phyloP scores from a whole-genome alignment of 305 asterid genomes.

The Fraxinus angustifolia region DNA sequence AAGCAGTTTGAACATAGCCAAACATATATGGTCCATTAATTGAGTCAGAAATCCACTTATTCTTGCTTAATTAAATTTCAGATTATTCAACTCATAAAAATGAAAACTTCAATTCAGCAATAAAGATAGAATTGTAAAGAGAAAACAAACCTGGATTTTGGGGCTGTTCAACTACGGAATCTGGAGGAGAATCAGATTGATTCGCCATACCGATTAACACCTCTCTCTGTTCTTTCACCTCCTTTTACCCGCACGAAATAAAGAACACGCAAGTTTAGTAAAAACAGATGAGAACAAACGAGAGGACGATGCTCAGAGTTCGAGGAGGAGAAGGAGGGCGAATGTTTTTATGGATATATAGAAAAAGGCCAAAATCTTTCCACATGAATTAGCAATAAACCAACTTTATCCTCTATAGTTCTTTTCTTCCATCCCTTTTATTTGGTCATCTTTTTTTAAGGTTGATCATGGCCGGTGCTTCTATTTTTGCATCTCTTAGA shows the following conservation, averaged over 20 bases:
- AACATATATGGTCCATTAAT: neutral
- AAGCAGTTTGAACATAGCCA: neutral
- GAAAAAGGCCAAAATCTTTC: neutral
- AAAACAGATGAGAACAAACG: neutral
- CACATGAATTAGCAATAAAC: neutral
- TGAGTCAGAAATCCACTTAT: constrained; percentile 8
- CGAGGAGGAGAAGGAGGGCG: neutral
- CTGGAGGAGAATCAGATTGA: constrained; percentile 38
- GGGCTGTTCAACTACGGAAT: constrained; percentile 33
- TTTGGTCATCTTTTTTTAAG: neutral
- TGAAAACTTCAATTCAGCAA: constrained; percentile 14
- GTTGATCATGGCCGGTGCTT: neutral
- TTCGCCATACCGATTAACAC: constrained; percentile 29
- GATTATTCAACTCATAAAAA: neutral
- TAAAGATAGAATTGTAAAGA: neutral
- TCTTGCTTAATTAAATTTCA: neutral
- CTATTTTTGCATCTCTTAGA: neutral
- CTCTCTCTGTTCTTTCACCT: neutral
- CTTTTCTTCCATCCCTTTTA: neutral
- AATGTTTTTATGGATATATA: neutral
- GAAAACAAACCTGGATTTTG: constrained; percentile 35
- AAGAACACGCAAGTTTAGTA: neutral
- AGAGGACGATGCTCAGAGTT: neutral
- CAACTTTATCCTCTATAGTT: neutral
- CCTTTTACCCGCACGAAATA: neutral